These are phyloP conservation scores for Coemansia sp. DNA, from an alignment of 192 early-diverging fungal species.

Conservation along the genomic window DNA sequence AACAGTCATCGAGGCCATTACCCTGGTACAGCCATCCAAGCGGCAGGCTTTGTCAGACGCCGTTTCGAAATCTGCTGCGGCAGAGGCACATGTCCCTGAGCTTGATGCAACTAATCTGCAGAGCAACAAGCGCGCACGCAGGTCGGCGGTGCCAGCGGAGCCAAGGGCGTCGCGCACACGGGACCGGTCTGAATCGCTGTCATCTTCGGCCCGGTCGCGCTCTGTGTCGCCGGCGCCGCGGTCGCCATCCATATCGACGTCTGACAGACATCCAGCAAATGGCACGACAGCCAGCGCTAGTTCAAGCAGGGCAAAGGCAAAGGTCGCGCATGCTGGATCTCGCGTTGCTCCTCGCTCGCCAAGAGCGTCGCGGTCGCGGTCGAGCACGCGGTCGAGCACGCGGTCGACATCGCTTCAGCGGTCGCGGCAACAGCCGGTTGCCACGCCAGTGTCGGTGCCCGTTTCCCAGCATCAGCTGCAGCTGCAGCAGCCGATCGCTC, in stretches of 20 bases:
- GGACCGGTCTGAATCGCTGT: not conserved
- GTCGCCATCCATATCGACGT: too few relatives aligned
- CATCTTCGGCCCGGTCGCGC: too few relatives aligned
- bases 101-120: not conserved
- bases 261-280: not conserved
- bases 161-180: not conserved
- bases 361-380: slow-evolving; percentile 1
- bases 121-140: not conserved
- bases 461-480: not conserved
- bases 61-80: too few relatives aligned
- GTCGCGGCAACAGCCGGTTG: not conserved
- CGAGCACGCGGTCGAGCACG: not conserved
- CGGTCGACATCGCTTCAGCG: not conserved
- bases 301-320: not conserved
- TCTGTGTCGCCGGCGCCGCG: too few relatives aligned
- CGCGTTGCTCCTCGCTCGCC: too few relatives aligned
- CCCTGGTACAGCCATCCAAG: slow-evolving; percentile 5
- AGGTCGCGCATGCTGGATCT: not conserved
- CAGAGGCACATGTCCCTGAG: not conserved
- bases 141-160: not conserved
- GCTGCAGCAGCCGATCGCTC: not conserved
- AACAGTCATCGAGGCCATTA: slow-evolving; percentile 29
- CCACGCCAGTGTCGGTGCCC: not conserved
- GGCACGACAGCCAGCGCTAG: not conserved
- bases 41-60: slow-evolving; percentile 4